Evolutionary conservation across 805 yeast species (phyloP).

Genomic region (Candida railenensis): DNA sequence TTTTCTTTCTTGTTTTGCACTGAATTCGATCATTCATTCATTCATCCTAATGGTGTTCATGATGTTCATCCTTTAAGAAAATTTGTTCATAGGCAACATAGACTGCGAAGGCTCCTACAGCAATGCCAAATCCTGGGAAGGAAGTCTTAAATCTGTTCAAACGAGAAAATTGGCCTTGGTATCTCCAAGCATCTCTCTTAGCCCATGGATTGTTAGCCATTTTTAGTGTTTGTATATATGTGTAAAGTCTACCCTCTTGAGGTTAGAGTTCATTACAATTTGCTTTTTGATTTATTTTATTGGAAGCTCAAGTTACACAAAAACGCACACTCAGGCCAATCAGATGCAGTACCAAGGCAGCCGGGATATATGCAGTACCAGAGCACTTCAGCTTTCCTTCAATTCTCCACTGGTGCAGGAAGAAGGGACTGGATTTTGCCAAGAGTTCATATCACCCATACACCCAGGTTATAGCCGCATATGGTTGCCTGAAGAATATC

Average conservation of each 20-base stretch:
- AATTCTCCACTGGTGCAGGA: too few relatives aligned
- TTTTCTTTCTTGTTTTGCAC: background rate
- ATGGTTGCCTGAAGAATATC: too few relatives aligned
- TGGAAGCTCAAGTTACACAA: conserved; percentile 1
- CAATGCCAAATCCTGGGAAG: conserved; percentile 80
- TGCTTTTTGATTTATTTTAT: background rate
- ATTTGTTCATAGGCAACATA: conserved; percentile 64
- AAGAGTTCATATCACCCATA: background rate
- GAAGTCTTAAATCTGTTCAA: conserved; percentile 65
- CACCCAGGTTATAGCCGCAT: background rate
- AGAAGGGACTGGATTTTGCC: background rate
- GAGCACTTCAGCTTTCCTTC: too few relatives aligned
- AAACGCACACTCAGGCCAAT: background rate
- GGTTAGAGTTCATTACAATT: background rate
- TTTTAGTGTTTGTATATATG: background rate
- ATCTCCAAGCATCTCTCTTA: conserved; percentile 88
- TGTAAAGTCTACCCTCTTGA: background rate
- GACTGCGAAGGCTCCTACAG: conserved; percentile 69
- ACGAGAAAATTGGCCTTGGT: conserved; percentile 76
- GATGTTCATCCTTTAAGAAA: conserved; percentile 34
- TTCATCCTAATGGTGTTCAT: conserved; percentile 21
- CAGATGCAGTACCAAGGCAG: background rate
- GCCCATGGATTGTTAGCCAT: conserved; percentile 42
- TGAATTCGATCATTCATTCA: background rate
- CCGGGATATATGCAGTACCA: background rate